These are phyloP conservation scores for Allium sativum DNA, from an alignment of 106 monocot genomes.

Conservation along the genomic window DNA sequence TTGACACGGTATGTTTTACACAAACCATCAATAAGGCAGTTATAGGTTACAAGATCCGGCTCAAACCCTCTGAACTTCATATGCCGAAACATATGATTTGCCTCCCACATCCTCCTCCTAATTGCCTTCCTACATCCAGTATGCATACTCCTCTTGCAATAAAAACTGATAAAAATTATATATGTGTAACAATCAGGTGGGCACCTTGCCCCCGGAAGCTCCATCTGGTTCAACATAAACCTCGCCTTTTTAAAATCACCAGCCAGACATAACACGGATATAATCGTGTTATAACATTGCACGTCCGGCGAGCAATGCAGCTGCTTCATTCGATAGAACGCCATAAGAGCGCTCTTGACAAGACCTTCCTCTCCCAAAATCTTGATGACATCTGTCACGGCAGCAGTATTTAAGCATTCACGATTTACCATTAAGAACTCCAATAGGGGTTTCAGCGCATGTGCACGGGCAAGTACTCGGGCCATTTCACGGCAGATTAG, in stretches of 20 bases:
- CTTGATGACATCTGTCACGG: slow-evolving; percentile 54
- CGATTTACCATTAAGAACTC: slow-evolving; percentile 40
- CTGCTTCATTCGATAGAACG: slow-evolving; percentile 78
- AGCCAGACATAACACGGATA: slow-evolving; percentile 43
- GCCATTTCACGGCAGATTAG: slow-evolving; percentile 60
- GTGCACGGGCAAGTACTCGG: slow-evolving; percentile 35
- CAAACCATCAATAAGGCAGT: slow-evolving; percentile 83
- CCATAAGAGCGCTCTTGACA: slow-evolving; percentile 29
- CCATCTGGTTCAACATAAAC: slow-evolving; percentile 68
- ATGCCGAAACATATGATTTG: slow-evolving; percentile 73
- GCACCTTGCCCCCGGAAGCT: slow-evolving; percentile 63
- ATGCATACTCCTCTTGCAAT: slow-evolving; percentile 51
- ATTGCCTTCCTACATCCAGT: slow-evolving; percentile 80
- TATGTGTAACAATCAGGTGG: slow-evolving; percentile 70
- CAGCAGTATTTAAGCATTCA: slow-evolving; percentile 28
- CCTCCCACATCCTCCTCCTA: slow-evolving; percentile 79
- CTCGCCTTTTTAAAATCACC: slow-evolving; percentile 50
- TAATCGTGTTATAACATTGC: slow-evolving; percentile 57
- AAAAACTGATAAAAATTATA: slow-evolving; percentile 56
- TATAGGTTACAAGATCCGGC: slow-evolving; percentile 84
- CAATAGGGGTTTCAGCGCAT: slow-evolving; percentile 36
- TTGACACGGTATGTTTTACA: slow-evolving; percentile 75
- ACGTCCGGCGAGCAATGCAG: slow-evolving; percentile 77
- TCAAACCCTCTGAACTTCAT: slow-evolving; percentile 63
- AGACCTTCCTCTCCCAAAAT: slow-evolving; percentile 56